phyloP scores from a whole-genome alignment of 1,284 basidiomycete species.

The Austroboletus novae-zelandiae region DNA sequence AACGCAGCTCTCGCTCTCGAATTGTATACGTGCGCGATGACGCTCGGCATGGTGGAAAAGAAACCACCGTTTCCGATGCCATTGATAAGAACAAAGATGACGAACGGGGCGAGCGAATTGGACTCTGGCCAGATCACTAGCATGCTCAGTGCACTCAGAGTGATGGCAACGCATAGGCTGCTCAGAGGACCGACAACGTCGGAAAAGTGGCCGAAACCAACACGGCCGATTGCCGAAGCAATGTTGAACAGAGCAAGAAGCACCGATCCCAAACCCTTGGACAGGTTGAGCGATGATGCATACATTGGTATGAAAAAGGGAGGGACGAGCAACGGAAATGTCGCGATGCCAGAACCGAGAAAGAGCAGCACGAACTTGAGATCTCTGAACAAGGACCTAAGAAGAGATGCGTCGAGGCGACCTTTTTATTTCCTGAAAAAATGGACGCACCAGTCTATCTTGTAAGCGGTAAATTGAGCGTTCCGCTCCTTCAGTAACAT shows the following conservation, averaged over 20 bases:
- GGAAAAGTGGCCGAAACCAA: constrained; percentile 29
- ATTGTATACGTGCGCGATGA: constrained; percentile 31
- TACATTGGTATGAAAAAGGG: constrained; percentile 38
- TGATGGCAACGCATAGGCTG: constrained; percentile 24
- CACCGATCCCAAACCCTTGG: constrained; percentile 22
- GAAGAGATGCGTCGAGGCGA: background rate
- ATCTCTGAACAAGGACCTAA: constrained; percentile 35
- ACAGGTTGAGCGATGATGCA: constrained; percentile 30
- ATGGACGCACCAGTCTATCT: constrained; percentile 17
- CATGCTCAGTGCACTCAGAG: constrained; percentile 31
- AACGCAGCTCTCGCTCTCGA: constrained; percentile 27
- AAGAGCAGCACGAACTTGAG: constrained; percentile 33
- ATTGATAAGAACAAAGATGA: constrained; percentile 30
- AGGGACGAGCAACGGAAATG: constrained; percentile 37
- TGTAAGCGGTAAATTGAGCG: constrained; percentile 8
- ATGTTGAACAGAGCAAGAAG: constrained; percentile 35
- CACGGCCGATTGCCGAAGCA: constrained; percentile 32
- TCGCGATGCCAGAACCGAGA: constrained; percentile 33
- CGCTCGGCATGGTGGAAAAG: constrained; percentile 35
- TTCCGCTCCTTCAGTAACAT: constrained; percentile 32
- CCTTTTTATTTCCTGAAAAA: background rate
- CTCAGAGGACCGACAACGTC: constrained; percentile 34
- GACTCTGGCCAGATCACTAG: constrained; percentile 35
- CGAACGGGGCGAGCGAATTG: constrained; percentile 28
- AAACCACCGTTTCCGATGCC: constrained; percentile 33